Conservation (phyloP, 2,329 filamentous ascomycete genomes). For the Ophiostoma ips region DNA sequence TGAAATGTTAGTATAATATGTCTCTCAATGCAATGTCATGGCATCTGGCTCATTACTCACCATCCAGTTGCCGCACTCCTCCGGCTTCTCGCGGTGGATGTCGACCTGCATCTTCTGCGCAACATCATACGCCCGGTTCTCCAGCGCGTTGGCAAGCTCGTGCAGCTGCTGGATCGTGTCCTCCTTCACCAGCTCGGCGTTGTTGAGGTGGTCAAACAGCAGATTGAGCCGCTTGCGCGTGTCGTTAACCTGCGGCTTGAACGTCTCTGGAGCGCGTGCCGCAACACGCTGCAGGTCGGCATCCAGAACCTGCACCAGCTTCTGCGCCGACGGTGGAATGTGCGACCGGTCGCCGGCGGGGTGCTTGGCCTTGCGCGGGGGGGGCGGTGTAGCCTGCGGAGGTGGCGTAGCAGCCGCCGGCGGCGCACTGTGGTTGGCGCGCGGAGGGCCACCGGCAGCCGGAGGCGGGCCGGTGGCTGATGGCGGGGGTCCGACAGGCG, state of each 20-base stretch:
- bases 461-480: slow-evolving; percentile 17
- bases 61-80: slow-evolving; percentile 81
- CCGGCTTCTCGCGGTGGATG: slow-evolving; percentile 61
- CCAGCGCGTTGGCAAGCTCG: slow-evolving; percentile 50
- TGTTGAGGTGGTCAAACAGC: slow-evolving; percentile 95
- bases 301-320: slow-evolving; percentile 66
- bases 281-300: slow-evolving; percentile 84
- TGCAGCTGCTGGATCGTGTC: slow-evolving; percentile 58
- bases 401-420: slow-evolving; percentile 21
- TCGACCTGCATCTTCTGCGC: slow-evolving; percentile 59
- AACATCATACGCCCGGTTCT: slow-evolving; percentile 52
- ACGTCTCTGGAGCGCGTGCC: slow-evolving; percentile 69
- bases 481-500: slow-evolving; percentile 26
- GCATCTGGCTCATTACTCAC: slow-evolving; percentile 33
- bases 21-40: neutral
- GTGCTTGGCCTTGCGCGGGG: slow-evolving; percentile 49
- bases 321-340: slow-evolving; percentile 63
- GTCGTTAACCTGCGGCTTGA: slow-evolving; percentile 80
- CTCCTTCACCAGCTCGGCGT: slow-evolving; percentile 74
- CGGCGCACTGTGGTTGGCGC: slow-evolving; percentile 13
- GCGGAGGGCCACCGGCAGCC: slow-evolving; percentile 22
- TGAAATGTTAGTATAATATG: neutral
- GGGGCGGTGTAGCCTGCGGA: slow-evolving; percentile 30
- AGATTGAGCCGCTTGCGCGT: slow-evolving; percentile 85
- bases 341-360: slow-evolving; percentile 81